Evolutionary conservation across 768 basidiomycete species (phyloP), one percentile per base, ranked within the genome.

Genomic region (Gautieria morchelliformis): DNA sequence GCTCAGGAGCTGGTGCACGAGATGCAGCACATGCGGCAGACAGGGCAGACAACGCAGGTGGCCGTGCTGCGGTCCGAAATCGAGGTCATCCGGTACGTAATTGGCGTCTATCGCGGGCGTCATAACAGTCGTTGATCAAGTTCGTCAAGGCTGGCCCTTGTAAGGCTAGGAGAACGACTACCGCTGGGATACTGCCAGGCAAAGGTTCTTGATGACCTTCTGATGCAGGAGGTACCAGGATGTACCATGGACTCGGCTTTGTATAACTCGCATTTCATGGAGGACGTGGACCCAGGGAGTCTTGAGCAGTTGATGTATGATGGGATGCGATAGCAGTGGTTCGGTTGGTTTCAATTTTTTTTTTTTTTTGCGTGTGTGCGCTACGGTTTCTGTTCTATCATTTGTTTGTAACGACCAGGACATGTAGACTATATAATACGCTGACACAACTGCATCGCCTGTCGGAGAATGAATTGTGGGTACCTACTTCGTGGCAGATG

Each of bases 1-100:
- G 87, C 85, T 3, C 74, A 84, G 30, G 82, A 85, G 11, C 74
- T 89, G 20, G 76, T 81, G 17, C 77, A 84, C 14, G 87, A 87
- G 66, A 68, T 86, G 35, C 78, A 80, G 60, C 82, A 81, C 33
- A 82, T 85, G 4, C 72, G 81, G 33, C 78, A 85, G 37, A 76
- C 75, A 5, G 77, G 80, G 19, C 77, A 76, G 57, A 63, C 71
- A 24, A 81, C 83, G 32, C 83, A 85, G 65, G 73, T 79, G n/a
- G 63, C 75, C 1, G 82, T 78, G 12, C 66, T 89, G 8, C 78
- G 77, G 19, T 70, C 74, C 11, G 88, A 90, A 66, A 70, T 88
- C 30, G 80, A 81, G 55, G 86, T 85, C 63, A 74, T 88, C n/a
- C 75, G 78, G 85, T 85, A 50, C 50, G 81, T 72, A 47, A 53